Base-by-base conservation (phyloP, 2,329 filamentous ascomycete genomes). In the Colletotrichum graminicola region DNA sequence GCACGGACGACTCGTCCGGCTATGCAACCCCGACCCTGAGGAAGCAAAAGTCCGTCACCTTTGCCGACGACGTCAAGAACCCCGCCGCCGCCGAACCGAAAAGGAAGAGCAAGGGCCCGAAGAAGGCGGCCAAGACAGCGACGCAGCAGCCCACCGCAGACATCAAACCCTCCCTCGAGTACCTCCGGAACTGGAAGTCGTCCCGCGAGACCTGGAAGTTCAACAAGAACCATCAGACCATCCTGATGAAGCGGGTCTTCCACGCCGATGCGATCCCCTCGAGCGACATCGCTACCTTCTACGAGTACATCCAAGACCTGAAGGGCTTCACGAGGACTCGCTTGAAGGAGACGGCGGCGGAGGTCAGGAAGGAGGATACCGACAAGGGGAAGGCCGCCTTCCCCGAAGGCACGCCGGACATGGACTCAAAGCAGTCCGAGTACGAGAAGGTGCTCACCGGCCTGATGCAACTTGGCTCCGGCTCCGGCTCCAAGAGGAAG, bases 211-310 rank as follows among this genome's bases (percentile, higher is more conserved):
- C 85, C 75, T 98, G 95, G 95, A 98, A 97, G 81, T 98, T 98
- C 85, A 97, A 97, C 84, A 98, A 98, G 84, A 95, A 94, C 76
- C 90, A 94, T 78, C 95, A 98, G 81, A 93, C 91, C 65, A 90
- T 93, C 75, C 85, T 98, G 16, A 89, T 98, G 78, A 95, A 96
- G 80, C 91, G 97, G 83, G 83, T 93, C 56, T 93, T 97, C 79
- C 90, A 93, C 75, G 83, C 90, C 74, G 88, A 90, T 76, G 88
- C 89, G 73, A 88, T 98, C 54, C 93, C 94, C 0, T 83, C 90
- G 21, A 83, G 87, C 71, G 89, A 95, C 81, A 90, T 93, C 70
- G 82, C 88, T 57, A 86, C 90, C 29, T 89, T 98, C 52, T 89
- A 92, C 78, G 86, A 89, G 62, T 98, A 98, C 82, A 89, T 98